Percentiles rank a stretch among this genome's conserved stretches.
These are phyloP conservation scores for Gloeostereum incarnatum DNA, from an alignment of 768 basidiomycete genomes.

Conservation along the genomic window DNA sequence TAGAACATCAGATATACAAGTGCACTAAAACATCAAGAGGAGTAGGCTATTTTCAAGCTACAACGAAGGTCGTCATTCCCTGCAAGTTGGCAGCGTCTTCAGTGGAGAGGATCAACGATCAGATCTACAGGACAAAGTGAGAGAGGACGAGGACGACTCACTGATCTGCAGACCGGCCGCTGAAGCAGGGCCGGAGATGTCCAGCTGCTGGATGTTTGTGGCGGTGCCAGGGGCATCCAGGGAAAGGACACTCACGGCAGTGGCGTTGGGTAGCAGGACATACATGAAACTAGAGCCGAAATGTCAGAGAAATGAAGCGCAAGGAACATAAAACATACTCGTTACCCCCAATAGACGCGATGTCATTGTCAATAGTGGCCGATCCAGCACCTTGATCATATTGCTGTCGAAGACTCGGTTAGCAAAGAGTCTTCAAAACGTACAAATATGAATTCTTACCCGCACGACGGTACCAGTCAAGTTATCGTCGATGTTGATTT, in stretches of 20 bases:
- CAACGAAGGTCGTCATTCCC: conserved; percentile 15
- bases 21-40: too few relatives aligned
- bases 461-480: conserved; percentile 35
- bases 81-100: conserved; percentile 8
- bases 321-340: conserved; percentile 18
- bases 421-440: background rate
- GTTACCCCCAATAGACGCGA: conserved; percentile 25
- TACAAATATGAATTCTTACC: conserved; percentile 12
- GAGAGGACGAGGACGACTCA: conserved; percentile 11
- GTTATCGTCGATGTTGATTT: conserved; percentile 35
- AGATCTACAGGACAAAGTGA: background rate
- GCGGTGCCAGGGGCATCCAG: conserved; percentile 27
- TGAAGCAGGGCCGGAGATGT: conserved; percentile 21
- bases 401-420: conserved; percentile 18
- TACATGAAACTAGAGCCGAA: conserved; percentile 27
- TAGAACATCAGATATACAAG: too few relatives aligned
- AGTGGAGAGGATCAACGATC: background rate
- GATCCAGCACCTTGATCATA: conserved; percentile 24
- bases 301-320: background rate
- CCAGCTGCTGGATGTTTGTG: conserved; percentile 18
- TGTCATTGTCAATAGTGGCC: conserved; percentile 30
- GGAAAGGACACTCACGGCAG: conserved; percentile 27
- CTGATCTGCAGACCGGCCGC: conserved; percentile 23
- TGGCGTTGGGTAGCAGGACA: conserved; percentile 26
- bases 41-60: background rate